Evolutionary conservation across 2,329 filamentous ascomycete species (phyloP).

Genomic region (Colletotrichum gloeosporioides): DNA sequence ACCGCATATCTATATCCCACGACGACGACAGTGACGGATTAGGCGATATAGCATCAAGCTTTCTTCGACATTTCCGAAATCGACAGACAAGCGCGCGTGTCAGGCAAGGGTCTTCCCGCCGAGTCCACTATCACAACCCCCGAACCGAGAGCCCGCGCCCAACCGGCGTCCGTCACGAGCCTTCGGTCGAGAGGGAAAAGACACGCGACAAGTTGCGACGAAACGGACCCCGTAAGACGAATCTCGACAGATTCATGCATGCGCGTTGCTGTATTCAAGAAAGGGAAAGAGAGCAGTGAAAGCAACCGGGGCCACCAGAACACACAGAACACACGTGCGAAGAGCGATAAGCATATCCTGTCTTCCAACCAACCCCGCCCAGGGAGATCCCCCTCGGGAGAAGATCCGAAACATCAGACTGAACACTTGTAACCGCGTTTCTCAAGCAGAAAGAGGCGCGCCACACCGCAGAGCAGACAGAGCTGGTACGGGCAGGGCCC

Average conservation of each 20-base stretch:
- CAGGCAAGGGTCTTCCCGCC: neutral
- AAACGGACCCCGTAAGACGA: neutral
- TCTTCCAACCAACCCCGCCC: neutral
- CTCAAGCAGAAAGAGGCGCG: neutral
- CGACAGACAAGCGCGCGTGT: neutral
- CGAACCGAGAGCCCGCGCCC: neutral
- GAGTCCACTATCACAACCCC: neutral
- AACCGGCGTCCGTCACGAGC: neutral
- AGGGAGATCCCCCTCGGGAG: neutral
- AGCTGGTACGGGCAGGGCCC: neutral
- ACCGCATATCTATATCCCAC: neutral
- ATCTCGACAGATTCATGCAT: neutral
- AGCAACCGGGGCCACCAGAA: no score
- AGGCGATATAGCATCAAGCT: neutral
- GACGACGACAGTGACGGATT: neutral
- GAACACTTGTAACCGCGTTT: neutral
- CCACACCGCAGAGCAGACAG: neutral
- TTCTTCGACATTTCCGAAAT: neutral
- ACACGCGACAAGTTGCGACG: neutral
- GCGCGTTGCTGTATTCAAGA: neutral
- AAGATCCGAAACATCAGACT: conserved; percentile 16
- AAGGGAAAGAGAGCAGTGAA: no score
- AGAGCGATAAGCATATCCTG: conserved; percentile 6
- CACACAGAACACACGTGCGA: no score
- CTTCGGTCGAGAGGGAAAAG: neutral